Evolutionary conservation across 768 basidiomycete species (phyloP), one percentile per base, ranked within the genome.

Genomic region (Mycena chlorophos): DNA sequence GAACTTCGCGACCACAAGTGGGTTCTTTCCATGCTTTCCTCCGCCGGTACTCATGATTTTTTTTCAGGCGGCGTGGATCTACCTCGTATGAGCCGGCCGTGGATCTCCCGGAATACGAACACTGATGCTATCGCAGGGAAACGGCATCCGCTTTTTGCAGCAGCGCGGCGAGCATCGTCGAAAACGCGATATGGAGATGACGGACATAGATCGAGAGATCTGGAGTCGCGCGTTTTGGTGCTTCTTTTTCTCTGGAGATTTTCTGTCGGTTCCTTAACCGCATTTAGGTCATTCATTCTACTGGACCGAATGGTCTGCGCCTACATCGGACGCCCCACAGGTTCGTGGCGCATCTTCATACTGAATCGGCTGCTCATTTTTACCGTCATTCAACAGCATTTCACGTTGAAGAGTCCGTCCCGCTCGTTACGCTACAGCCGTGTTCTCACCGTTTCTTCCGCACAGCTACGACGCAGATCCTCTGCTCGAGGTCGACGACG

Each of bases 131-230:
- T 30, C 8, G 8, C 17, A 60, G 47, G 82, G 60, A 5, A 67
- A 80, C 13, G 79, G 79, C 34, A 69, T 85, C 27, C 78, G 82
- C 4, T 68, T 77, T 8, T 73, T 78, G 5, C 77, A 83, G 64
- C 83, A 84, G 52, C 73, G 82, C 29, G 75, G 84, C 29, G 79
- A 76, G 4, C 83, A 84, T 55, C 69, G 77, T 14, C 68, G 66
- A 19, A 73, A 68, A 56, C 64, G 66, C 40, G 71, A 73, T 50
- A 56, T 40, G 29, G 8, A 40, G 5, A 57, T 48, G 52, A 64
- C 63, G 3, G 50, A 65, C 14, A 20, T n/a, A 13, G 79, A 85
- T 52, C 71, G 78, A 39, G 82, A 85, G 62, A 69, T 80, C 25
- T 82, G 79, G 73, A 78, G 77, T 55, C 73, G 75, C 5, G 71